Conservation (phyloP, 2,329 filamentous ascomycete genomes). For the Mycosphaerelloides madeirae region DNA sequence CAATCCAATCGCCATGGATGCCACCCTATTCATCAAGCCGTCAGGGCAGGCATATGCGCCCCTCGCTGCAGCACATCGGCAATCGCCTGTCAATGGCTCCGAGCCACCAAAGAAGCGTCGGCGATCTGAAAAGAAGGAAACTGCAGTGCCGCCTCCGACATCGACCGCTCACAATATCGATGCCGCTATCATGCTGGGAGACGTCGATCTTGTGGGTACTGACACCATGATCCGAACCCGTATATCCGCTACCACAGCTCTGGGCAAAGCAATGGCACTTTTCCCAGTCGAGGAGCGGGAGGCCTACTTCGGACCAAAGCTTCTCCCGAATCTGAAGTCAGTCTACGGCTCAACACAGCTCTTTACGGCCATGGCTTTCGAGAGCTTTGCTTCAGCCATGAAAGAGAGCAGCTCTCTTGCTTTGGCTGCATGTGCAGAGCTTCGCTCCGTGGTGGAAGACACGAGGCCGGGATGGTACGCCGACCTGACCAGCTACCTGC, state of each 20-base stretch:
- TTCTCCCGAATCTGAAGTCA: slow-evolving; percentile 65
- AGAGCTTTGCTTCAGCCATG: slow-evolving; percentile 70
- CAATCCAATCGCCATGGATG: slow-evolving; percentile 88
- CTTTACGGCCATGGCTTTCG: slow-evolving; percentile 74
- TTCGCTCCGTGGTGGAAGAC: slow-evolving; percentile 73
- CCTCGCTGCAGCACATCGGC: slow-evolving; percentile 36
- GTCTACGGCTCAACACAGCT: slow-evolving; percentile 82
- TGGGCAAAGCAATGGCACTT: slow-evolving; percentile 75
- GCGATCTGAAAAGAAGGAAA: slow-evolving; percentile 74
- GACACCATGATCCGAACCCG: slow-evolving; percentile 86
- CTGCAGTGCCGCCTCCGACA: slow-evolving; percentile 52
- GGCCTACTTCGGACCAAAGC: slow-evolving; percentile 59
- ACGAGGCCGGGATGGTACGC: slow-evolving; percentile 79
- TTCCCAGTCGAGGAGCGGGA: slow-evolving; percentile 60
- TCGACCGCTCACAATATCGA: slow-evolving; percentile 85
- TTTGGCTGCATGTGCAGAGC: slow-evolving; percentile 56
- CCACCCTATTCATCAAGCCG: slow-evolving; percentile 82
- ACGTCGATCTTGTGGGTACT: slow-evolving; percentile 87
- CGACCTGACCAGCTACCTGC: slow-evolving; percentile 84
- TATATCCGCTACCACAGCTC: slow-evolving; percentile 77
- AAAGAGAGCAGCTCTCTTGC: slow-evolving; percentile 45
- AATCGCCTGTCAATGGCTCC: slow-evolving; percentile 49
- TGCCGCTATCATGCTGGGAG: slow-evolving; percentile 95
- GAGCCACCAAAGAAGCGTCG: slow-evolving; percentile 70
- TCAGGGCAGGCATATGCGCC: slow-evolving; percentile 78